phyloP scores from a whole-genome alignment of 2,329 filamentous ascomycete genomes.

The Trichoderma asperellum region DNA sequence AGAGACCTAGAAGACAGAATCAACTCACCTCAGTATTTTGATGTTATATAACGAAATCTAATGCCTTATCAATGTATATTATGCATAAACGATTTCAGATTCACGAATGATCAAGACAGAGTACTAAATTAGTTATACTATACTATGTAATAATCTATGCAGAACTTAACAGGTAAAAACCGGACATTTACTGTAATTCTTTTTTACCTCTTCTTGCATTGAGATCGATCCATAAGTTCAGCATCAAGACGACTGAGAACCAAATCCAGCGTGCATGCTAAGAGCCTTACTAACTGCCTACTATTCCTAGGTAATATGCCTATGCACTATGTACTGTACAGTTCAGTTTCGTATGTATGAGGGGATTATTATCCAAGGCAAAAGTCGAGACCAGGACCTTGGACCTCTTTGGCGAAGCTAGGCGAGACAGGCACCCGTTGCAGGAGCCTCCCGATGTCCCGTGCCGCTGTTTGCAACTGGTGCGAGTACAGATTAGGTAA shows the following conservation, averaged over 20 bases:
- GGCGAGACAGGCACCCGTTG: neutral
- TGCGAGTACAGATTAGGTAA: neutral
- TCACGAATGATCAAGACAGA: too few species aligned
- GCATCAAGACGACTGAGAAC: too few species aligned
- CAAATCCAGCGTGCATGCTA: too few species aligned
- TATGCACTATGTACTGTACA: too few species aligned
- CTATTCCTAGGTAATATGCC: too few species aligned
- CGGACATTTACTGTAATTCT: too few species aligned
- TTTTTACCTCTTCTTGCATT: too few species aligned
- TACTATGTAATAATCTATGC: too few species aligned
- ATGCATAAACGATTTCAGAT: neutral
- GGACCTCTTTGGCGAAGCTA: slow-evolving; percentile 4
- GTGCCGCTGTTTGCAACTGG: neutral
- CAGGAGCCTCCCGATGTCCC: neutral
- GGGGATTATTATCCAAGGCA: neutral
- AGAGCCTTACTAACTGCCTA: too few species aligned
- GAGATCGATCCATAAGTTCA: too few species aligned
- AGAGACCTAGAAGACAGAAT: neutral
- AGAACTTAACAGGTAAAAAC: too few species aligned
- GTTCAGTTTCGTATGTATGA: neutral
- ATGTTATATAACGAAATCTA: neutral
- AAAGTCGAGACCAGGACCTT: neutral
- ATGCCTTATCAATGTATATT: neutral
- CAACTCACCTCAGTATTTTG: neutral
- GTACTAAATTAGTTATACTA: too few species aligned